Conservation (phyloP, 2,329 filamentous ascomycete genomes). For the Trichoderma asperellum region DNA sequence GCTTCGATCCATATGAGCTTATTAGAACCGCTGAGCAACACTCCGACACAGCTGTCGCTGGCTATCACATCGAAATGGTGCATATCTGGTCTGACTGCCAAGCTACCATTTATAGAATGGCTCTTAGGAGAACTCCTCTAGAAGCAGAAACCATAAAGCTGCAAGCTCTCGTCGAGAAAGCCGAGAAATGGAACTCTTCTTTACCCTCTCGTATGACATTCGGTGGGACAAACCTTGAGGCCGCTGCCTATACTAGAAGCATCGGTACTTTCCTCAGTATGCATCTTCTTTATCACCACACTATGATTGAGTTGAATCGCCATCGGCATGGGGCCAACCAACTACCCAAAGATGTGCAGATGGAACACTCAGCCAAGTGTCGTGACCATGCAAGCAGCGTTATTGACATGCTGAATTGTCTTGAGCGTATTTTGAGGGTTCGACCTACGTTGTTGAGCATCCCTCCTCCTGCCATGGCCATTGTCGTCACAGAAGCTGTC, state of each 20-base stretch:
- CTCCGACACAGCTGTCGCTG: constrained; percentile 62
- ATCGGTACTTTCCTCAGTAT: constrained; percentile 64
- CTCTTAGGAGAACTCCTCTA: constrained; percentile 36
- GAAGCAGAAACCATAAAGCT: constrained; percentile 43
- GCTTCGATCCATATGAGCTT: constrained; percentile 57
- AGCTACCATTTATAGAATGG: constrained; percentile 56
- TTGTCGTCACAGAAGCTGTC: constrained; percentile 64
- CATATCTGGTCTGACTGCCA: constrained; percentile 68
- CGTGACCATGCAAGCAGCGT: constrained; percentile 57
- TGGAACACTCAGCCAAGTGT: constrained; percentile 53
- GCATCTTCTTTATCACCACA: constrained; percentile 68
- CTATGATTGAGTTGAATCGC: constrained; percentile 67
- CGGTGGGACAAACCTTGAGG: constrained; percentile 60
- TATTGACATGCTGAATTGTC: constrained; percentile 50
- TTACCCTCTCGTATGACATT: constrained; percentile 61
- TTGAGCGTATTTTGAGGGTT: constrained; percentile 45
- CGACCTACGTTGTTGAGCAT: constrained; percentile 44
- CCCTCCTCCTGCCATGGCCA: constrained; percentile 65
- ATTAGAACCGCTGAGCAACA: constrained; percentile 35
- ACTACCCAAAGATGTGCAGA: constrained; percentile 47
- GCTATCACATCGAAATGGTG: constrained; percentile 64
- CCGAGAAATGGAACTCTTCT: constrained; percentile 61
- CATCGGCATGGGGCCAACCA: constrained; percentile 51
- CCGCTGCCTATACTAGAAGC: constrained; percentile 56
- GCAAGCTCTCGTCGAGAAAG: constrained; percentile 52